Evolutionary conservation across 2,329 filamentous ascomycete species (phyloP), one percentile per base, ranked within the genome.

Genomic region (Rhytidhysteron rufulum): DNA sequence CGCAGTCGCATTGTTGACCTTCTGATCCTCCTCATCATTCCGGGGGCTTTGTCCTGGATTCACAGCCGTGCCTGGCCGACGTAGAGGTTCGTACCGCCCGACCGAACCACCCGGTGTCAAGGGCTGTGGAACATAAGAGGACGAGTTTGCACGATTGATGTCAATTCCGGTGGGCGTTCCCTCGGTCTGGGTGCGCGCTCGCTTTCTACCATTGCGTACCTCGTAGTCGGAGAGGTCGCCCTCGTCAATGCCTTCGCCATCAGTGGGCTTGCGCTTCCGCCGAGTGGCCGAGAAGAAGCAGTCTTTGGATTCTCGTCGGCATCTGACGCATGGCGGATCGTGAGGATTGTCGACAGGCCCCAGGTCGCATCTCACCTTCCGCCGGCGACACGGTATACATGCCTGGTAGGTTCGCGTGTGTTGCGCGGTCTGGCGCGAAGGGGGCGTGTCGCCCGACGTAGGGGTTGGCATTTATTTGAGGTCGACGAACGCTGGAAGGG

Each of bases 251-350:
- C 67, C 68, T 7, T 72, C 70, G 9, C 62, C 63, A 42, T 71
- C 74, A 19, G 70, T 80, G 34, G 77, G 77, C 75, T 93, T 94
- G 62, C 89, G 82, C 80, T 97, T 97, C 60, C 93, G 83, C 37
- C 93, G 79, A 22, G 90, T 97, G 16, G 89, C 88, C 47, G 89
- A 95, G 73, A 98, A 98, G 76, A 85, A 95, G 73, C 93, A 98
- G 57, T 95, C 85, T 66, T 97, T 97, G 71, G 85, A 88, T 73
- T 98, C 93, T 52, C 93, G 83, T 39, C 89, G 85, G 65, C 93
- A 98, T 60, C 93, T 83, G 44, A 91, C 86, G 66, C 93, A 98
- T 2, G 93, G 93, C 40, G 91, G 91, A 55, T 95, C 88, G 66
- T 90, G 83, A 18, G 93, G 93, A 56, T 93, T 91, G 69, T 97